Base-by-base conservation (phyloP, 1,284 basidiomycete species). In the Apiotrichum laibachii region DNA sequence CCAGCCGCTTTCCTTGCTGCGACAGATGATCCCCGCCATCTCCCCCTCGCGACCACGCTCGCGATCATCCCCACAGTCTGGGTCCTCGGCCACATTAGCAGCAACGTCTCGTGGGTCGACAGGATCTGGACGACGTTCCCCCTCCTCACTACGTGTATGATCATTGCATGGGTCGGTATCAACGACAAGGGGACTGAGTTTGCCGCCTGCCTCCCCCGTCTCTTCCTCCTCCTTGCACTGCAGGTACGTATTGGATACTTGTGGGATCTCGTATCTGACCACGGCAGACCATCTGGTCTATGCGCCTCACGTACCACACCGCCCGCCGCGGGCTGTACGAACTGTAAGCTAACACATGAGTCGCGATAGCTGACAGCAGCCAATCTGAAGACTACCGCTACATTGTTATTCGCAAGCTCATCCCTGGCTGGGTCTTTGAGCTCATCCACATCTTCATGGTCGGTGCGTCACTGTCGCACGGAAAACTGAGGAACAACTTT, bases 361-460 rank as follows among this genome's bases (percentile, higher is more conserved):
- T n/a, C n/a, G n/a, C n/a, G n/a, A n/a, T n/a, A 10, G 56, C 44
- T 43, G 21, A 56, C 26, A 9, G 13, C 8, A 56, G 8, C 61
- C 85, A 83, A 2, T 77, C 81, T 2, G 90, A 91, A 75, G 94
- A 97, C 76, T 97, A 98, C 72, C 88, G 94, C 34, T 97, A 93
- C 89, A 85, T 82, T 3, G 78, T 91, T 50, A 81, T 96, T 13
- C 85, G 91, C 42, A 75, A 80, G 53, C 82, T 86, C 56, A 73
- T 96, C 22, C 85, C 87, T 2, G 64, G 80, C 3, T 85, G 83
- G 80, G 72, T 88, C 18, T 96, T 93, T 82, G 86, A 63, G 59
- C 63, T 95, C 39, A 72, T 88, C 56, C 93, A 94, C 76, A 73
- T 97, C 37, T 82, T 83, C 26, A 95, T 94, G 78, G 88, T 97